A percentile compares a stretch with the other conserved stretches of the same genome.
Evolutionary conservation across 108 stramenopile species (phyloP).

Genomic region (Schizochytrium sp.): DNA sequence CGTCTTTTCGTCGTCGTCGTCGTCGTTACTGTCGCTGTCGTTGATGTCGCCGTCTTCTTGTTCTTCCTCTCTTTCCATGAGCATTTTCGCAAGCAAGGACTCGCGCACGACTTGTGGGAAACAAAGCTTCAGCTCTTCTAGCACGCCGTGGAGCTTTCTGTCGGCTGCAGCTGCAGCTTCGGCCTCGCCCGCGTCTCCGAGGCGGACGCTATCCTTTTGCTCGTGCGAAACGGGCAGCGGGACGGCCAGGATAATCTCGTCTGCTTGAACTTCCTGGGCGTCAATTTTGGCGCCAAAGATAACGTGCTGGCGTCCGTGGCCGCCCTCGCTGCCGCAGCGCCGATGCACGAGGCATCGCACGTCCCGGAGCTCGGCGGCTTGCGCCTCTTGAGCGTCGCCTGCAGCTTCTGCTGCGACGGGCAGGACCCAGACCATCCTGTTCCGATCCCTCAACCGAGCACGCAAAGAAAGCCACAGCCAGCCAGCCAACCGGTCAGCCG

Average conservation of each 20-base stretch:
- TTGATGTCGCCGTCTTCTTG: background rate
- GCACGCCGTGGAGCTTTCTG: background rate
- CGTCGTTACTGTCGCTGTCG: background rate
- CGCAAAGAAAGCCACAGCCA: too few species aligned
- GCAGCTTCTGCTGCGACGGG: too few species aligned
- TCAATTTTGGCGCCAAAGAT: too few species aligned
- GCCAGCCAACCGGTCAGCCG: too few species aligned
- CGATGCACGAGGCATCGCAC: background rate
- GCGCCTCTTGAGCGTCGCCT: too few species aligned
- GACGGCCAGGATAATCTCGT: too few species aligned
- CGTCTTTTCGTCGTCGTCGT: background rate
- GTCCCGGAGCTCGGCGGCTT: background rate
- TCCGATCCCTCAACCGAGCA: too few species aligned
- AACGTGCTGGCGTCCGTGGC: background rate
- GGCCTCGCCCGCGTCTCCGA: too few species aligned
- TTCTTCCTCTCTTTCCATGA: background rate
- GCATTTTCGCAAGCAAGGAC: background rate
- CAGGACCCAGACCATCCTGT: background rate
- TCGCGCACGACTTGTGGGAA: conserved; percentile 11
- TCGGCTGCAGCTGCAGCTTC: too few species aligned
- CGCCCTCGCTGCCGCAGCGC: background rate
- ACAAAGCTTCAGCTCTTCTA: background rate
- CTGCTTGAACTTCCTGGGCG: too few species aligned
- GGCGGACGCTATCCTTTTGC: too few species aligned
- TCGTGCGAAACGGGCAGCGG: too few species aligned